Conservation (phyloP, 1,139 yeast species). For the Wickerhamomyces sp. region DNA sequence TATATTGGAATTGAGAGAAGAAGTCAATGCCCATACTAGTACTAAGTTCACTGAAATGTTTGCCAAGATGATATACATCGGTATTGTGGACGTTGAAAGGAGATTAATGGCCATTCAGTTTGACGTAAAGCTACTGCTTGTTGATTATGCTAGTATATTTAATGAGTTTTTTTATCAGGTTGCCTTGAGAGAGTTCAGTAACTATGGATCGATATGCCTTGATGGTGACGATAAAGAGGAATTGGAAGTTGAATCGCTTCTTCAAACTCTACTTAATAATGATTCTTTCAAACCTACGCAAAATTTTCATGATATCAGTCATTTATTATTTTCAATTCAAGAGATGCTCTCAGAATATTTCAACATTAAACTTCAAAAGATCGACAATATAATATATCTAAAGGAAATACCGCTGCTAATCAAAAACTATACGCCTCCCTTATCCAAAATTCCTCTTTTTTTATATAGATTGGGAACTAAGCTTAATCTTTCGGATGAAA, state of each 20-base stretch:
- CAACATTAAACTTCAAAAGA: slow-evolving; percentile 40
- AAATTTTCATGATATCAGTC: slow-evolving; percentile 24
- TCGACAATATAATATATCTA: slow-evolving; percentile 32
- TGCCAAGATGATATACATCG: slow-evolving; percentile 70
- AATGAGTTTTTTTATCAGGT: slow-evolving; percentile 77
- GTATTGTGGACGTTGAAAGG: slow-evolving; percentile 68
- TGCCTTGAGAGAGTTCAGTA: slow-evolving; percentile 72
- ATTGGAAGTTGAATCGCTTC: slow-evolving; percentile 19
- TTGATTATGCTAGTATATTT: slow-evolving; percentile 74
- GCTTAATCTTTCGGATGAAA: slow-evolving; percentile 65
- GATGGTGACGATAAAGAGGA: slow-evolving; percentile 14
- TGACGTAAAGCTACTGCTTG: slow-evolving; percentile 69
- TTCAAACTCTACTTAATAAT: slow-evolving; percentile 6
- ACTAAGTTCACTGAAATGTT: slow-evolving; percentile 60
- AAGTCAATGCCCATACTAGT: slow-evolving; percentile 45
- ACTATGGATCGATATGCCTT: slow-evolving; percentile 64
- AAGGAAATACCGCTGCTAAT: slow-evolving; percentile 62
- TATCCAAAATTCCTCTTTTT: slow-evolving; percentile 63
- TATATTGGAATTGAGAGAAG: slow-evolving; percentile 47
- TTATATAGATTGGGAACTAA: slow-evolving; percentile 54
- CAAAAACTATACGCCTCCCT: slow-evolving; percentile 57
- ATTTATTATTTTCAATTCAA: slow-evolving; percentile 41
- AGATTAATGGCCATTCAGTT: slow-evolving; percentile 80
- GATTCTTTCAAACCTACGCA: slow-evolving; percentile 13
- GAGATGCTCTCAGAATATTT: slow-evolving; percentile 86